Evolutionary conservation across 2,329 filamentous ascomycete genomes (phyloP), one percentile per base, ranked within the genome.

Genomic region (Pyricularia grisea): DNA sequence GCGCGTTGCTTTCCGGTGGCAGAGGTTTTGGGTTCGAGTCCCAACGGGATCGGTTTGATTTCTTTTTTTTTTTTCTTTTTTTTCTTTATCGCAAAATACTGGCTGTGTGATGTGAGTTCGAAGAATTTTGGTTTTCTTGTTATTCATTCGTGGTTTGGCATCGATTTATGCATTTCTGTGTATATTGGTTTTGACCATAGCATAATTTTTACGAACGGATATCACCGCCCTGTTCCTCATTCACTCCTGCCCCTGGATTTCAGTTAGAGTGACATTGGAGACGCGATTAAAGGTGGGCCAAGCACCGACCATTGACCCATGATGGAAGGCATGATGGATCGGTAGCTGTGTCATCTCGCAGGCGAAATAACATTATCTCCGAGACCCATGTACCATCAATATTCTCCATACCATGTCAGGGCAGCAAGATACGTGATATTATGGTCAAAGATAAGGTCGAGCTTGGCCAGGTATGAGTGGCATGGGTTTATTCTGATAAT

Each of bases 1-100:
- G 70, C 69, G 70, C 70, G 69, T 71, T 71, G 70, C 70, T 71
- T 71, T 71, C 70, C 70, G 70, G 70, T 71, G 70, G 70, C 70
- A 71, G 69, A 71, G 70, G 70, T 64, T 71, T 67, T 70, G 70
- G 69, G 70, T 71, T 71, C 69, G 70, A 70, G 69, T 68, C 69
- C 66, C 69, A 68, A 60, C 66, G 67, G 67, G 69, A 65, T 69
- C 69, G 69, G 33, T 30, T 2, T 3, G 25, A 14, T 67, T 30
- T 66, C 1, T n/a, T 67, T 64, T 63, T 58, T 33, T 69, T 23
- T 27, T 50, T 66, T 61, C 12, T 25, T 64, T 66, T 30, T 30
- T 66, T 7, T n/a, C 2, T 50, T 50, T 2, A 2, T 50, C 3
- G 5, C 17, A n/a, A 50, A 50, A 9, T 7, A 5, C 6, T 17